Evolutionary conservation across 140 eudicot genomes (phyloP).

Genomic region (Ambrosia hybrid): DNA sequence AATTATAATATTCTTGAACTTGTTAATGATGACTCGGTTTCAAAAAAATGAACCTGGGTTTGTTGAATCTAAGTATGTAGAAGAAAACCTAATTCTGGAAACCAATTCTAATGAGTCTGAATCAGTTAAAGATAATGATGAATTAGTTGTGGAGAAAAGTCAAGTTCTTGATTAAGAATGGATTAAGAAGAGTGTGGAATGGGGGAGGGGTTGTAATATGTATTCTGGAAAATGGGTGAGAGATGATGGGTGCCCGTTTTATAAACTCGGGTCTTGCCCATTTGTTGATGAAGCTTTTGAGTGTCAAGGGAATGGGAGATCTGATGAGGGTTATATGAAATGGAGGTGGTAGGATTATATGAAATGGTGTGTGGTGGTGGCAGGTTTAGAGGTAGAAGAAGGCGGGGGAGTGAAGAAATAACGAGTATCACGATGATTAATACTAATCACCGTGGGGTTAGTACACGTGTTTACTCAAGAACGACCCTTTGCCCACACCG

Average conservation of each 20-base stretch:
- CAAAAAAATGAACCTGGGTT: constrained; percentile 26
- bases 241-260: constrained; percentile 80
- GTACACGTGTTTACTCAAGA: too few relatives aligned
- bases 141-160: constrained; percentile 15
- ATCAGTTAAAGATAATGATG: constrained; percentile 6
- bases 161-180: constrained; percentile 7
- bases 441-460: too few relatives aligned
- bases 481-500: too few relatives aligned
- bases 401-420: too few relatives aligned
- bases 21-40: constrained; percentile 13
- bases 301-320: constrained; percentile 80
- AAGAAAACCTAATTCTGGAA: constrained; percentile 31
- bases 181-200: constrained; percentile 37
- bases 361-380: too few relatives aligned
- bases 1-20: neutral
- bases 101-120: constrained; percentile 12
- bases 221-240: constrained; percentile 78
- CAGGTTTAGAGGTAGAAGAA: too few relatives aligned
- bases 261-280: constrained; percentile 75
- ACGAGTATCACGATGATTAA: too few relatives aligned
- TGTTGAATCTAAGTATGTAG: constrained; percentile 16
- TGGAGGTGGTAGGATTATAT: constrained; percentile 66
- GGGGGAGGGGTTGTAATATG: constrained; percentile 54
- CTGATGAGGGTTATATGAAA: constrained; percentile 57
- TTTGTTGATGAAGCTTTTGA: constrained; percentile 86